These are phyloP conservation scores for Nicotiana undulata DNA, from an alignment of 257 asterid genomes.

Conservation along the genomic window DNA sequence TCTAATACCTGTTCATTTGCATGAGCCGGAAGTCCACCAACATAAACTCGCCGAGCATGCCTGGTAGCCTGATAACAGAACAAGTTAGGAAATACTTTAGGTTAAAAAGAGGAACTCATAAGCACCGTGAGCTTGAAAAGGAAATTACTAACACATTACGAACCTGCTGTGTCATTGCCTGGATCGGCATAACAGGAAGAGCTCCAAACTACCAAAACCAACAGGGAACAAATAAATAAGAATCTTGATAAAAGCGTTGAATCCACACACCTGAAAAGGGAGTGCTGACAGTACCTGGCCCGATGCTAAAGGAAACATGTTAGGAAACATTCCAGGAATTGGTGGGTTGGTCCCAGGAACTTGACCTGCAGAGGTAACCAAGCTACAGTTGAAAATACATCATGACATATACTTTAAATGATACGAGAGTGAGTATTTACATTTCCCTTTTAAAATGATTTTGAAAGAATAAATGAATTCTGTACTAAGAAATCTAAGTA, in stretches of 20 bases:
- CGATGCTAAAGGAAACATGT: conserved; percentile 60
- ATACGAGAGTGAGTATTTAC: not conserved
- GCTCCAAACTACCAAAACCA: conserved; percentile 50
- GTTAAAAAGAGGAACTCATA: not conserved
- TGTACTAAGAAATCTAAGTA: not conserved
- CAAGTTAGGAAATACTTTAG: not conserved
- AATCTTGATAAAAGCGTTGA: not conserved
- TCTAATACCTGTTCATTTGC: conserved; percentile 85
- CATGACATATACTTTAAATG: not conserved
- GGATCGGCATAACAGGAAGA: conserved; percentile 78
- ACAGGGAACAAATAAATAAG: conserved; percentile 9
- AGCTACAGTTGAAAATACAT: conserved; percentile 19
- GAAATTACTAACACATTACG: not conserved
- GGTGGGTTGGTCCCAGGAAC: conserved; percentile 54
- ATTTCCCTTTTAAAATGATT: not conserved
- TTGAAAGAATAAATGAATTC: not conserved
- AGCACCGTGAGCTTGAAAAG: not conserved
- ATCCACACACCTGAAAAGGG: not conserved
- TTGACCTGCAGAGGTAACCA: conserved; percentile 63
- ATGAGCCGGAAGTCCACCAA: conserved; percentile 91
- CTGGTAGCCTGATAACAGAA: conserved; percentile 69
- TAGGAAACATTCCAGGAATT: conserved; percentile 78
- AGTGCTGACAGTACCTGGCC: conserved; percentile 52
- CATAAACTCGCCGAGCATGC: conserved; percentile 95
- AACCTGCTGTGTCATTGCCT: conserved; percentile 99